Evolutionary conservation across 257 asterid species (phyloP).

Genomic region (Orobanche coerulescens): DNA sequence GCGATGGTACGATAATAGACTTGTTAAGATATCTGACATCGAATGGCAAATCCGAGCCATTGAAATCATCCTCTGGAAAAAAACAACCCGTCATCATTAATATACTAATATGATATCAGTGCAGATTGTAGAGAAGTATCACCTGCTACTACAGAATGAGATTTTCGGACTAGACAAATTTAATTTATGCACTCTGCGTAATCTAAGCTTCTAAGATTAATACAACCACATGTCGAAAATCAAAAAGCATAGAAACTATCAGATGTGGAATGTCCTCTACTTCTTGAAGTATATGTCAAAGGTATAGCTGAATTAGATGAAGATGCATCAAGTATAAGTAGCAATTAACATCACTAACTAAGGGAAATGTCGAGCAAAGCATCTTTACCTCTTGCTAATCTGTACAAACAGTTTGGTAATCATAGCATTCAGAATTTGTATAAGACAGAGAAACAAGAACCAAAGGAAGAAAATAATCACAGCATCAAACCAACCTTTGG

Average conservation of each 20-base stretch:
- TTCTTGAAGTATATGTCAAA: slow-evolving; percentile 4
- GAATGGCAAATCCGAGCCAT: slow-evolving; percentile 46
- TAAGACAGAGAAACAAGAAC: neutral
- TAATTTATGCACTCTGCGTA: slow-evolving; percentile 12
- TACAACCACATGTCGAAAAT: neutral
- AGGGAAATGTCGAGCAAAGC: neutral
- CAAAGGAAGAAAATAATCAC: slow-evolving; percentile 3
- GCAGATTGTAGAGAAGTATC: neutral
- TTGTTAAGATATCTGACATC: slow-evolving; percentile 44
- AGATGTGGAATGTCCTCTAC: neutral
- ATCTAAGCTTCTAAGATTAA: neutral
- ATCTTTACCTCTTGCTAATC: neutral
- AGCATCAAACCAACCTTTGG: slow-evolving; percentile 67
- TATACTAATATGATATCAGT: neutral
- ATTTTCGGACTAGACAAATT: neutral
- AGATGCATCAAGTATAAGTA: slow-evolving; percentile 2
- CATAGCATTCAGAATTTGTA: neutral
- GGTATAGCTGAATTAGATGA: neutral
- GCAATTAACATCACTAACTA: neutral
- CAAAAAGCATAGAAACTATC: neutral
- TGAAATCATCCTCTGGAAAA: slow-evolving; percentile 59
- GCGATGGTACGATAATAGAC: slow-evolving; percentile 32
- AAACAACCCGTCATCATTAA: slow-evolving; percentile 23
- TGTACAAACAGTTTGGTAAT: neutral
- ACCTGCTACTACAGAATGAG: slow-evolving; percentile 3